These are phyloP conservation scores for Brassica rapa DNA, from an alignment of 345 rosid species.

Conservation along the genomic window DNA sequence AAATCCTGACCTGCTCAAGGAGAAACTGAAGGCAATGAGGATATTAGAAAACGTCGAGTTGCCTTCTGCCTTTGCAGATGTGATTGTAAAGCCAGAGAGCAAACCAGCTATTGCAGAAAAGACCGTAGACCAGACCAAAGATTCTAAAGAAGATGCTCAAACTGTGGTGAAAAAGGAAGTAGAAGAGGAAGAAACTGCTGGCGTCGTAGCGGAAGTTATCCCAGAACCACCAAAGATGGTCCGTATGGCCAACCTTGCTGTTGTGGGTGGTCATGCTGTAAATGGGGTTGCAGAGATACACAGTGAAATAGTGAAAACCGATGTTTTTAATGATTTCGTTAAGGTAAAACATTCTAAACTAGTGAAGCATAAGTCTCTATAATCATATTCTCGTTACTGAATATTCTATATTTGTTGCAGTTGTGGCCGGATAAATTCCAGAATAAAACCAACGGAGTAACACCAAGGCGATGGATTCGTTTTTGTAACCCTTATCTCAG, in stretches of 20 bases:
- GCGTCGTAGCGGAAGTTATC: conserved; percentile 44
- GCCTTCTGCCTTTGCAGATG: conserved; percentile 60
- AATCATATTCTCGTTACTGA: conserved; percentile 2
- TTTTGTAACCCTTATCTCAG: conserved; percentile 90
- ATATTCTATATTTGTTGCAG: conserved; percentile 44
- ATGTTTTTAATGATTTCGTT: conserved; percentile 66
- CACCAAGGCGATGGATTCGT: conserved; percentile 77
- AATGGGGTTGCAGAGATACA: conserved; percentile 85
- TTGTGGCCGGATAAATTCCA: conserved; percentile 76
- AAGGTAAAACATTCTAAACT: conserved; percentile 44
- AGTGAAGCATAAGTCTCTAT: conserved; percentile 7
- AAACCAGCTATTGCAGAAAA: conserved; percentile 35
- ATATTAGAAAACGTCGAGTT: conserved; percentile 76
- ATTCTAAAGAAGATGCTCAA: conserved; percentile 41
- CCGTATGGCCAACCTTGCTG: conserved; percentile 72
- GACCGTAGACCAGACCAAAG: conserved; percentile 13
- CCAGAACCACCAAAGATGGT: conserved; percentile 57
- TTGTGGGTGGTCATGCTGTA: conserved; percentile 69
- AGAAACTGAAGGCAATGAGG: conserved; percentile 71
- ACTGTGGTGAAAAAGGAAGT: conserved; percentile 13
- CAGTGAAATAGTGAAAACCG: conserved; percentile 71
- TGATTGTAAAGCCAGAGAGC: conserved; percentile 55
- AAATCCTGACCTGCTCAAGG: conserved; percentile 53
- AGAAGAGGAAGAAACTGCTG: conserved; percentile 39
- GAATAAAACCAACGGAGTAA: conserved; percentile 83